Conservation (phyloP, 2,329 filamentous ascomycete species). For the Fusarium sp. region DNA sequence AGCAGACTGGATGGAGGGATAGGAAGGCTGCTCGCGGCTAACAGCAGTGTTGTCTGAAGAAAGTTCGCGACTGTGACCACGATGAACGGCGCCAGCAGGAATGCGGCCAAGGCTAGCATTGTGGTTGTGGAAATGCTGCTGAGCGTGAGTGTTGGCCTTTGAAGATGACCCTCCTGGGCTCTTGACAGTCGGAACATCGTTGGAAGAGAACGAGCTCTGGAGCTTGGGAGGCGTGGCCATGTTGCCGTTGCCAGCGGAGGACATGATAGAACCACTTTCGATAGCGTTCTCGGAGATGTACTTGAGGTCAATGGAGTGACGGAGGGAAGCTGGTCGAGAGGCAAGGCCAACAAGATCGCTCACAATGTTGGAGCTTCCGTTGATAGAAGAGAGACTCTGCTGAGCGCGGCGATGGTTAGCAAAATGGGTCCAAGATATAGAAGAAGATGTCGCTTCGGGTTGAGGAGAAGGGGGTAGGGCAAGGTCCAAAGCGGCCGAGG, state of each 20-base stretch:
- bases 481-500: conserved; percentile 83
- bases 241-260: conserved; percentile 61
- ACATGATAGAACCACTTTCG: conserved; percentile 54
- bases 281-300: conserved; percentile 60
- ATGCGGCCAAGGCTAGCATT: conserved; percentile 86
- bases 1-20: conserved; percentile 73
- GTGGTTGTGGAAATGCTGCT: conserved; percentile 78
- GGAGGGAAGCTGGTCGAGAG: conserved; percentile 60
- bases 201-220: conserved; percentile 89
- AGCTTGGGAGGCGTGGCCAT: conserved; percentile 77
- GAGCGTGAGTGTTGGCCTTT: conserved; percentile 68
- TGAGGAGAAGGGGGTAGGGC: conserved; percentile 75
- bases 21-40: conserved; percentile 60
- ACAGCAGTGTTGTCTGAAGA: conserved; percentile 61
- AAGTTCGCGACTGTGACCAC: conserved; percentile 79
- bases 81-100: conserved; percentile 71
- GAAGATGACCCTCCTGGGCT: conserved; percentile 63
- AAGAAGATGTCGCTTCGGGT: conserved; percentile 60
- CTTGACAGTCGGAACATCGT: conserved; percentile 89
- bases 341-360: conserved; percentile 60
- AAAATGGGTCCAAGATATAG: conserved; percentile 67
- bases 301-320: conserved; percentile 68
- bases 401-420: conserved; percentile 76
- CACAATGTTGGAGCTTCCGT: conserved; percentile 54
- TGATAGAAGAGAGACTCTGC: conserved; percentile 66